Evolutionary conservation across 768 basidiomycete species (phyloP).

Genomic region (Suillus plorans): DNA sequence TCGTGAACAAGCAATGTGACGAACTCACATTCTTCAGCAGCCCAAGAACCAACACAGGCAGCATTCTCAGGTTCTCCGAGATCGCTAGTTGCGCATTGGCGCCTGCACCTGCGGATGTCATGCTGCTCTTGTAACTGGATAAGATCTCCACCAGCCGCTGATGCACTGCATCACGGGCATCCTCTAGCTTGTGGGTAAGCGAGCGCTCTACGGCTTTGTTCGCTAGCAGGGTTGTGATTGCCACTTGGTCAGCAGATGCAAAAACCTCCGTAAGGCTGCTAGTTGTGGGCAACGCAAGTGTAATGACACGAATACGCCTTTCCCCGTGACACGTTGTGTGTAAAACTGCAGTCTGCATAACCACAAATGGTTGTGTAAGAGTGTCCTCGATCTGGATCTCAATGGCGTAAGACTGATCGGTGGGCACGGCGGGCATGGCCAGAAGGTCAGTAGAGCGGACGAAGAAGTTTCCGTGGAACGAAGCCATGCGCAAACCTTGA

Average conservation of each 20-base stretch:
- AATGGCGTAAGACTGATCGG: conserved; percentile 94
- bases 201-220: conserved; percentile 93
- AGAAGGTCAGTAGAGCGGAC: conserved; percentile 95
- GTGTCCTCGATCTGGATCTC: conserved; percentile 96
- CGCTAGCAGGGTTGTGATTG: conserved; percentile 78
- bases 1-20: neutral
- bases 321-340: conserved; percentile 95
- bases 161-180: conserved; percentile 80
- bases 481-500: conserved; percentile 87
- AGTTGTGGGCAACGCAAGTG: conserved; percentile 84
- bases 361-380: conserved; percentile 86
- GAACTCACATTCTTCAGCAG: conserved; percentile 85
- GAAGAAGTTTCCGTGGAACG: conserved; percentile 99
- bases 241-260: conserved; percentile 87
- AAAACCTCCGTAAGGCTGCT: conserved; percentile 86
- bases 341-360: conserved; percentile 91
- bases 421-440: conserved; percentile 95
- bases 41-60: conserved; percentile 88
- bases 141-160: conserved; percentile 86
- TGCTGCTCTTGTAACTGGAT: conserved; percentile 89
- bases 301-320: conserved; percentile 89
- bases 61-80: conserved; percentile 91
- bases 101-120: conserved; percentile 91
- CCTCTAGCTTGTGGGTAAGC: conserved; percentile 83
- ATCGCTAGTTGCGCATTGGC: conserved; percentile 93